These are phyloP conservation scores for Russula foetens DNA, from an alignment of 768 basidiomycete genomes.

Conservation along the genomic window DNA sequence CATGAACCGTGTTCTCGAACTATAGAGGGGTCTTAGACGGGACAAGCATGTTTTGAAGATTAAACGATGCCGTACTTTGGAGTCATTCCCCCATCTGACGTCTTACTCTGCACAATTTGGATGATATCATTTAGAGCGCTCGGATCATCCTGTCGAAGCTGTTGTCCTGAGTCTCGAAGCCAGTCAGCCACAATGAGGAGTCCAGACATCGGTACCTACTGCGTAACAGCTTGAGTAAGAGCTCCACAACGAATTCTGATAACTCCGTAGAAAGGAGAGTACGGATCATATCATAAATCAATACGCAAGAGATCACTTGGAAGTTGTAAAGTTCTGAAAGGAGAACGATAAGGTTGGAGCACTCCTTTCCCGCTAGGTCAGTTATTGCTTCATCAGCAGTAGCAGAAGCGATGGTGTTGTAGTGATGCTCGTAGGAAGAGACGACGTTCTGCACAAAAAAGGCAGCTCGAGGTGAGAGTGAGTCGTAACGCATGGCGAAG, in stretches of 20 bases:
- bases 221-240: constrained; percentile 75
- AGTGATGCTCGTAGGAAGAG: constrained; percentile 54
- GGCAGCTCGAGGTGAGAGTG: constrained; percentile 45
- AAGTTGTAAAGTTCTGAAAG: constrained; percentile 95
- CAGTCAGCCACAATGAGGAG: background rate
- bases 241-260: constrained; percentile 76
- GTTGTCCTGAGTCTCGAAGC: constrained; percentile 74
- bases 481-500: background rate
- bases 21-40: constrained; percentile 26
- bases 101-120: constrained; percentile 66
- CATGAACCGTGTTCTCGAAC: constrained; percentile 93
- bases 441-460: constrained; percentile 74
- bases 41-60: background rate
- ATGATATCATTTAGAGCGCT: constrained; percentile 88
- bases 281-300: constrained; percentile 89
- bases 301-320: constrained; percentile 78
- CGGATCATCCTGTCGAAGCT: constrained; percentile 89
- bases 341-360: constrained; percentile 79
- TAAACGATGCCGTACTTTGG: constrained; percentile 39
- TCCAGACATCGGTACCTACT: constrained; percentile 38
- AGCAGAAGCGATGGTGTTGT: constrained; percentile 26
- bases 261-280: constrained; percentile 56
- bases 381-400: constrained; percentile 16
- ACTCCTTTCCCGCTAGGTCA: constrained; percentile 67
- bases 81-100: constrained; percentile 40